Conservation (phyloP, 495 filamentous ascomycete genomes). For the Staphylotrichum longicolle region DNA sequence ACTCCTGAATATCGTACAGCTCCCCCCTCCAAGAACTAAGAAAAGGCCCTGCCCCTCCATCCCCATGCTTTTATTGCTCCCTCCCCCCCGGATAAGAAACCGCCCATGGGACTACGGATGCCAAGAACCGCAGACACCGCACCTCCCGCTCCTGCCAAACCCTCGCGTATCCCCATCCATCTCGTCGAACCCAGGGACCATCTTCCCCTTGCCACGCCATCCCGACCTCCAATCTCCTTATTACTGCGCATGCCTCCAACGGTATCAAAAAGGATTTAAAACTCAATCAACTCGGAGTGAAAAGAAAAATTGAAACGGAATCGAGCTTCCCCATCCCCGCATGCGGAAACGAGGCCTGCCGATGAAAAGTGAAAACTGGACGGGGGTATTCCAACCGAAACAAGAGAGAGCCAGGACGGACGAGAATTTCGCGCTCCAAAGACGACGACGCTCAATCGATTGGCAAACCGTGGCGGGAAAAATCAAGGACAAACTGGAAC, state of each 20-base stretch:
- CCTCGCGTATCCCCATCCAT: background rate
- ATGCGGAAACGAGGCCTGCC: background rate
- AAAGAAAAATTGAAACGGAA: background rate
- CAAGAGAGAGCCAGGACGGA: background rate
- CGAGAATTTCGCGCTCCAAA: background rate
- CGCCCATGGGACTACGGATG: background rate
- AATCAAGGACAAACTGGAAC: background rate
- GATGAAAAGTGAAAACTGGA: background rate
- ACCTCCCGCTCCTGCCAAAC: background rate
- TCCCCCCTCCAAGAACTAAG: background rate
- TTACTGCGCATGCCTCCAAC: background rate
- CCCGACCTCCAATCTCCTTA: slow-evolving; percentile 1
- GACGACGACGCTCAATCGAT: background rate
- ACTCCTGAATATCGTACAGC: slow-evolving; percentile 11
- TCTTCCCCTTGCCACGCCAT: background rate
- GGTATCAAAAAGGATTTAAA: slow-evolving; percentile 2
- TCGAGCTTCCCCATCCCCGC: background rate
- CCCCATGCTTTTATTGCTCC: slow-evolving; percentile 1
- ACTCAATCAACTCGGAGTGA: no score
- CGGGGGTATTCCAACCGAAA: slow-evolving; percentile 18
- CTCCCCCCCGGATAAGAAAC: background rate
- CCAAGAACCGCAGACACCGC: background rate
- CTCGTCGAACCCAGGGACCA: background rate
- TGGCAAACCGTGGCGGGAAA: background rate
- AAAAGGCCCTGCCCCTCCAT: background rate